phyloP scores from a whole-genome alignment of 441 rosid genomes.

The Lagerstroemia fauriei region DNA sequence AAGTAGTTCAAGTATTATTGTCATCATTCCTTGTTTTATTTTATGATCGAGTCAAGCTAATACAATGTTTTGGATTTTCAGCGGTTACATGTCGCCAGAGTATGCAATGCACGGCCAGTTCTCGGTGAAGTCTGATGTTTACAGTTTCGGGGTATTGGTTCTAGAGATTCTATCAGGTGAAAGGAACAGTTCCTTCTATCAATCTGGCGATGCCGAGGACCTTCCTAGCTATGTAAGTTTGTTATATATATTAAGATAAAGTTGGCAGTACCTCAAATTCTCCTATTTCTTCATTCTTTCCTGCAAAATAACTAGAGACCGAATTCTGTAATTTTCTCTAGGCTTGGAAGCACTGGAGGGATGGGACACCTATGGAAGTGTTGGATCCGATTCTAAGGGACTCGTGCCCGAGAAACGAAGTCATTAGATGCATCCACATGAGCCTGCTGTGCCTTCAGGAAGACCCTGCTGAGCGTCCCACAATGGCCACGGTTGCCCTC shows the following conservation, averaged over 20 bases:
- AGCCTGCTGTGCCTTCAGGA: constrained; percentile 64
- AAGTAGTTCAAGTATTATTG: constrained; percentile 11
- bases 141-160: constrained; percentile 50
- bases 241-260: neutral
- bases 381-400: constrained; percentile 38
- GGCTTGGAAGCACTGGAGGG: constrained; percentile 53
- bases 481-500: constrained; percentile 50
- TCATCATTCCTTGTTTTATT: neutral
- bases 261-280: too few relatives aligned
- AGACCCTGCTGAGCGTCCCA: constrained; percentile 49
- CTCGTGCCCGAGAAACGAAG: constrained; percentile 38
- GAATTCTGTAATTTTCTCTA: constrained; percentile 18
- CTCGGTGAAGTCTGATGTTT: constrained; percentile 51
- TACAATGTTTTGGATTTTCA: constrained; percentile 5
- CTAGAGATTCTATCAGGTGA: constrained; percentile 47
- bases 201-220: constrained; percentile 17
- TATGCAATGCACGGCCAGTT: constrained; percentile 52
- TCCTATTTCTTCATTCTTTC: neutral
- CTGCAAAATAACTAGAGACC: neutral
- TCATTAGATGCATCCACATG: constrained; percentile 55
- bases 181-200: constrained; percentile 36
- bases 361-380: constrained; percentile 40
- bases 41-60: neutral
- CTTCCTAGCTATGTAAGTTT: constrained; percentile 40
- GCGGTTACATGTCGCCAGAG: constrained; percentile 56